These are phyloP conservation scores for Priceomyces haplophilus DNA, from an alignment of 805 yeast genomes.

Conservation along the genomic window DNA sequence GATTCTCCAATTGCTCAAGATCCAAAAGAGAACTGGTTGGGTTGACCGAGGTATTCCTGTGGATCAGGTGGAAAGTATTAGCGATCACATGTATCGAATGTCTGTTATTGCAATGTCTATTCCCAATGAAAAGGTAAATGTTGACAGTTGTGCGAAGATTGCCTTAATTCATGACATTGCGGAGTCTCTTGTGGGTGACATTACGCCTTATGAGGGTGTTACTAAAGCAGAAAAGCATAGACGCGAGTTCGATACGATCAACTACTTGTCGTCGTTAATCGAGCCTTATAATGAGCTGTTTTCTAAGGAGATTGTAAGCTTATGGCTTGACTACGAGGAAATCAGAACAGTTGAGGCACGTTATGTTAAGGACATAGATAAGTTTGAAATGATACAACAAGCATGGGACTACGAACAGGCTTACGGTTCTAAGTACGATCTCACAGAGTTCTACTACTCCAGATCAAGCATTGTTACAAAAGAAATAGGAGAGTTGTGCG, in stretches of 20 bases:
- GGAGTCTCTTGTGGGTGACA: conserved; percentile 91
- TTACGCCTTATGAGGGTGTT: conserved; percentile 71
- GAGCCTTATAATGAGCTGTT: conserved; percentile 61
- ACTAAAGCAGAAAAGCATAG: conserved; percentile 79
- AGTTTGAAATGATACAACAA: conserved; percentile 80
- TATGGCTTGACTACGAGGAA: conserved; percentile 89
- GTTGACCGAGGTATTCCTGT: conserved; percentile 57
- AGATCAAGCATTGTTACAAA: conserved; percentile 60
- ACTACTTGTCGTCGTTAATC: conserved; percentile 59
- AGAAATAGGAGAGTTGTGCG: conserved; percentile 69
- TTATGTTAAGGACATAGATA: conserved; percentile 91
- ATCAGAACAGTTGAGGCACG: conserved; percentile 78
- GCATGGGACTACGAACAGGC: conserved; percentile 80
- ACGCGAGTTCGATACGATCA: conserved; percentile 72
- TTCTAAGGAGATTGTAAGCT: conserved; percentile 60
- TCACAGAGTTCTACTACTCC: conserved; percentile 69
- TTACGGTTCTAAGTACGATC: conserved; percentile 52
- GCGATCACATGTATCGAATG: conserved; percentile 98
- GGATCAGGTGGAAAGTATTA: conserved; percentile 62
- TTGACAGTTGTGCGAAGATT: conserved; percentile 73
- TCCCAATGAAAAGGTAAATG: conserved; percentile 51
- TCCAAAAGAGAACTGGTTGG: conserved; percentile 93
- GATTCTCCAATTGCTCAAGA: conserved; percentile 67
- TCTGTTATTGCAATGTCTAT: conserved; percentile 73
- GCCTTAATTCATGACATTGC: conserved; percentile 93